These are phyloP conservation scores for Penicillium bovifimosum DNA, from an alignment of 495 filamentous ascomycete species.

Conservation along the genomic window DNA sequence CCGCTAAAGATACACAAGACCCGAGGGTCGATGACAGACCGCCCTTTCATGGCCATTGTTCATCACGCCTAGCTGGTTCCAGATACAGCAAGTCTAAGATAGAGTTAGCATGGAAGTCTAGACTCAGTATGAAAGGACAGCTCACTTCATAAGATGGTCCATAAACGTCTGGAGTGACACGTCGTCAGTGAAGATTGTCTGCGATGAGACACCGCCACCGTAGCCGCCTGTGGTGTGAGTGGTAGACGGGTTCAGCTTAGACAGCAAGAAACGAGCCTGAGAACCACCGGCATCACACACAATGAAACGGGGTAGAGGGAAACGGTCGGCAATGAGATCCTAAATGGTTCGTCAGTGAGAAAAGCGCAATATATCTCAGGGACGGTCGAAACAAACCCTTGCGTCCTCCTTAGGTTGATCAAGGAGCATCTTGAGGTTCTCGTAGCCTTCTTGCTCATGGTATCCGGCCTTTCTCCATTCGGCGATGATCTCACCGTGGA, in stretches of 20 bases:
- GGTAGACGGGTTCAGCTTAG: constrained; percentile 96
- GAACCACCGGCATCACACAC: constrained; percentile 98
- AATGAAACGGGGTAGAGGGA: constrained; percentile 96
- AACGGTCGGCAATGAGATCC: constrained; percentile 96
- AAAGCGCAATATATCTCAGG: not conserved
- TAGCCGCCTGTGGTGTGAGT: constrained; percentile 94
- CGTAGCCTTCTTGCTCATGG: constrained; percentile 97
- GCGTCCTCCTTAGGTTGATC: constrained; percentile 98
- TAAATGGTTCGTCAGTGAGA: constrained; percentile 31
- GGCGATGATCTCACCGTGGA: constrained; percentile 96
- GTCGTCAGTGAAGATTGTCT: constrained; percentile 99
- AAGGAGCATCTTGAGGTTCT: constrained; percentile 85
- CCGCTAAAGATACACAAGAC: constrained; percentile 49
- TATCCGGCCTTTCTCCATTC: constrained; percentile 99
- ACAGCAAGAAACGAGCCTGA: constrained; percentile 94
- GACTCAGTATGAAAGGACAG: constrained; percentile 6
- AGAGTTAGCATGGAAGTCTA: constrained; percentile 25
- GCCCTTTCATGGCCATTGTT: constrained; percentile 32
- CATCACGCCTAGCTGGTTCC: constrained; percentile 50
- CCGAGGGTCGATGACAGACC: constrained; percentile 32
- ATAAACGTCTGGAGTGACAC: constrained; percentile 98
- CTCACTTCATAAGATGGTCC: constrained; percentile 99
- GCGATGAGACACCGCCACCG: constrained; percentile 84
- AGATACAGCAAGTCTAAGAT: constrained; percentile 54
- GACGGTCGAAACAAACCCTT: constrained; percentile 52